Conservation (phyloP, 495 filamentous ascomycete genomes). For the Jackrogersella multiformis region DNA sequence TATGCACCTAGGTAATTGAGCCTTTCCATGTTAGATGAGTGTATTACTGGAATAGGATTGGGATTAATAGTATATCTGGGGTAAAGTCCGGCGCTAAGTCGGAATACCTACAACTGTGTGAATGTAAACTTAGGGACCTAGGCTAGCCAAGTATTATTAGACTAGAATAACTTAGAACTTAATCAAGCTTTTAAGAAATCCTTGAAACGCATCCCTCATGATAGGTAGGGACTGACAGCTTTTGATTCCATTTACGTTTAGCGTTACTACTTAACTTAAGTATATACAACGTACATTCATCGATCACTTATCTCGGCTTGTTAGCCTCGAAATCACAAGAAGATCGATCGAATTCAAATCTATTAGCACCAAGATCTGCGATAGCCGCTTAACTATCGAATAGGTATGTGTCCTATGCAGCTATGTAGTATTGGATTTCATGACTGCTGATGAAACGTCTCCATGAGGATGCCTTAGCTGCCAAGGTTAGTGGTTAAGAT, state of each 20-base stretch:
- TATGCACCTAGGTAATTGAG: too few species aligned
- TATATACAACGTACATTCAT: too few species aligned
- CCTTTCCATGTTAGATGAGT: too few species aligned
- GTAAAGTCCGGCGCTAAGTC: neutral
- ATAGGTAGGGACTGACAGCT: neutral
- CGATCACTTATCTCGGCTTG: too few species aligned
- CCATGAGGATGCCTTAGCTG: neutral
- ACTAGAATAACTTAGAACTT: neutral
- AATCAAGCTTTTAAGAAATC: neutral
- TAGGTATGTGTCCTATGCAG: neutral
- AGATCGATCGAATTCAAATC: constrained; percentile 24
- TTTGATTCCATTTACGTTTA: neutral
- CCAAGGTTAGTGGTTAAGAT: too few species aligned
- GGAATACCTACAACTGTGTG: too few species aligned
- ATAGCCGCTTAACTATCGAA: constrained; percentile 2
- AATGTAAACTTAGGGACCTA: neutral
- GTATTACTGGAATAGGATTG: too few species aligned
- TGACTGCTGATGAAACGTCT: neutral
- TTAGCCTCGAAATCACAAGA: too few species aligned
- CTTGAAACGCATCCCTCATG: neutral
- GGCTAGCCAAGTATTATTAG: too few species aligned
- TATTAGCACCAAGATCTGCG: constrained; percentile 20
- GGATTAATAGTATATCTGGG: constrained; percentile 8
- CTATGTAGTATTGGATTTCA: neutral
- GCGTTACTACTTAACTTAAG: neutral